Conservation (phyloP, 768 basidiomycete species). For the Suillus placidus region DNA sequence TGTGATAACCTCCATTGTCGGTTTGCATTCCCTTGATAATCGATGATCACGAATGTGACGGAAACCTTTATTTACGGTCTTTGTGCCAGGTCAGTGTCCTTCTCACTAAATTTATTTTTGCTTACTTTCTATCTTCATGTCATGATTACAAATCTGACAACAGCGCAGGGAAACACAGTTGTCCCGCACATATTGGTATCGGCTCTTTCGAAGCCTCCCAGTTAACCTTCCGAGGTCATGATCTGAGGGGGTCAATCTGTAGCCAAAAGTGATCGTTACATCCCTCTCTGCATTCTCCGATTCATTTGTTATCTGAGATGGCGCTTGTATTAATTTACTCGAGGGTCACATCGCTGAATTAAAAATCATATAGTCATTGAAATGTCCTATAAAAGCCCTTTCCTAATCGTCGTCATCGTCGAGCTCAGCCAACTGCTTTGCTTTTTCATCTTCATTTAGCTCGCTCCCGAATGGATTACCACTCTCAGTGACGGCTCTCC, state of each 20-base stretch:
- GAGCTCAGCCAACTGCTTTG: conserved; percentile 38
- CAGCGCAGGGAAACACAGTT: neutral
- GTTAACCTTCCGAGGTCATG: conserved; percentile 42
- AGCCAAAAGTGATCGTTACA: conserved; percentile 50
- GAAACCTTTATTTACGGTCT: neutral
- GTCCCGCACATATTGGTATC: neutral
- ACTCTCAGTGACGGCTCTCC: conserved; percentile 44
- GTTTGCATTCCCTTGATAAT: neutral
- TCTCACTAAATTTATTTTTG: neutral
- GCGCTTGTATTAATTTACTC: conserved; percentile 6
- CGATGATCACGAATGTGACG: neutral
- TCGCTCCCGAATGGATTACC: conserved; percentile 75
- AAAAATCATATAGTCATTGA: conserved; percentile 7
- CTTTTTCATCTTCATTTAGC: conserved; percentile 39
- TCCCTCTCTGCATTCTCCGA: conserved; percentile 24
- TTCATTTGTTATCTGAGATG: conserved; percentile 27
- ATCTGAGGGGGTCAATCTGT: conserved; percentile 60
- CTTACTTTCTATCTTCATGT: neutral
- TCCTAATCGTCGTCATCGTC: conserved; percentile 57
- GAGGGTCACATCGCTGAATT: conserved; percentile 26
- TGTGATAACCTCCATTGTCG: neutral
- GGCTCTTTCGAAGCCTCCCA: conserved; percentile 65
- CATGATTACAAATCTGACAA: neutral
- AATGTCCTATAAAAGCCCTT: neutral
- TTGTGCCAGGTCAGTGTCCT: neutral